Evolutionary conservation across 805 yeast species (phyloP).

Genomic region (Sungouiella blattae): DNA sequence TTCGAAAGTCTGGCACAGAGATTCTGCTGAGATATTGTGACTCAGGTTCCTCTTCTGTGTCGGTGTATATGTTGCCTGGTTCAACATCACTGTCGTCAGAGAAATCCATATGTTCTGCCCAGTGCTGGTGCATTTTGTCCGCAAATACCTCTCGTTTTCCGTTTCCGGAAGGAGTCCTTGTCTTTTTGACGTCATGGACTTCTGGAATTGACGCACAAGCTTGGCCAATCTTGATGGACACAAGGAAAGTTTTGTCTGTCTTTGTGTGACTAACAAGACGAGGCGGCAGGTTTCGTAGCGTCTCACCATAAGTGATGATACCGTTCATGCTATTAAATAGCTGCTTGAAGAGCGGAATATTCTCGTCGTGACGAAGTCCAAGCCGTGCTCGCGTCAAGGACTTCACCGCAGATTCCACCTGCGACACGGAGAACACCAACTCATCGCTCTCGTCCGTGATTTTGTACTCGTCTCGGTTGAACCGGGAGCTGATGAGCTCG

Average conservation of each 20-base stretch:
- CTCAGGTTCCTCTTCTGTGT: conserved; percentile 4
- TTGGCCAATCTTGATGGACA: neutral
- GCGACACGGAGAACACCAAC: neutral
- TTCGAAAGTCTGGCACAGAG: conserved; percentile 9
- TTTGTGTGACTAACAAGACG: neutral
- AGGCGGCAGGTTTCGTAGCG: neutral
- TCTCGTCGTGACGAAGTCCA: conserved; percentile 17
- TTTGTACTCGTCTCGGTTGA: conserved; percentile 1
- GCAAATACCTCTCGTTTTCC: conserved; percentile 4
- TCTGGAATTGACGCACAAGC: neutral
- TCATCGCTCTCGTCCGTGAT: neutral
- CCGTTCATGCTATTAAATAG: conserved; percentile 12
- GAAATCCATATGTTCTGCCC: conserved; percentile 25
- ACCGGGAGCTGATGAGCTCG: conserved; percentile 25
- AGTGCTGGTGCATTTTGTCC: too few relatives aligned
- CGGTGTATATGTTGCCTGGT: conserved; percentile 7
- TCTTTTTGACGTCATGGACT: neutral
- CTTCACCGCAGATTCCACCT: conserved; percentile 3
- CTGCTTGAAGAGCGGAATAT: conserved; percentile 13
- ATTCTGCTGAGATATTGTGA: conserved; percentile 3
- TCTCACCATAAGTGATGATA: neutral
- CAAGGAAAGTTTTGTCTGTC: neutral
- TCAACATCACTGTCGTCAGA: conserved; percentile 27
- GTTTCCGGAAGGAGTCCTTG: too few relatives aligned
- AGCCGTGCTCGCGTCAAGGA: conserved; percentile 9